A percentile compares a stretch with the other conserved stretches of the same genome.
phyloP scores from a whole-genome alignment of 257 asterid genomes.

The Petrea volubilis region DNA sequence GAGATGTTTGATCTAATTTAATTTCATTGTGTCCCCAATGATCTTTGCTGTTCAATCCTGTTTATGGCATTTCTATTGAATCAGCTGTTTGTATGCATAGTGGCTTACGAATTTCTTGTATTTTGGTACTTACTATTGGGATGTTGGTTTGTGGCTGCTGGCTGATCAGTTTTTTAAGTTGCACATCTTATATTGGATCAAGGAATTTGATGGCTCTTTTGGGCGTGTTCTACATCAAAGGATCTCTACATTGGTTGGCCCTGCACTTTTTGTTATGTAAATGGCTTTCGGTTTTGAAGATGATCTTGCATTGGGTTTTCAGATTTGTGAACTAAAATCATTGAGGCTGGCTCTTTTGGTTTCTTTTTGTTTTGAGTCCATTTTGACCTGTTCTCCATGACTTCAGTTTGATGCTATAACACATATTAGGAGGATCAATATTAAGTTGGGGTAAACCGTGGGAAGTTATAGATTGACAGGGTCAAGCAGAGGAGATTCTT shows the following conservation, averaged over 20 bases:
- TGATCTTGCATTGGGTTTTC: neutral
- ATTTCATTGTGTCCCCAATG: neutral
- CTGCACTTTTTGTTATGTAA: neutral
- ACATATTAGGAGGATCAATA: neutral
- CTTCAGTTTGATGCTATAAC: neutral
- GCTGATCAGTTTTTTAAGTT: neutral
- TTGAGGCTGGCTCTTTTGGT: neutral
- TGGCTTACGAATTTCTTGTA: neutral
- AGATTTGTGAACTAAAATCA: neutral
- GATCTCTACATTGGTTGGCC: neutral
- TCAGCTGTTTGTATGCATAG: neutral
- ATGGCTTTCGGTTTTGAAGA: neutral
- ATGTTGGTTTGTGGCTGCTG: constrained; percentile 13
- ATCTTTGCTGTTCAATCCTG: neutral
- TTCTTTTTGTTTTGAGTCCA: neutral
- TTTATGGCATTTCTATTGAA: neutral
- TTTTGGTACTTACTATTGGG: neutral
- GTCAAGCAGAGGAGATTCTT: neutral
- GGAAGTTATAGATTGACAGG: neutral
- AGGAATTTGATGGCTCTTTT: neutral
- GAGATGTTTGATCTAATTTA: neutral
- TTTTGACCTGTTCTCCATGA: neutral
- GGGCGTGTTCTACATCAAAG: neutral
- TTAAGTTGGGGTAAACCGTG: neutral
- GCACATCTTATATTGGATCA: neutral